Conservation (phyloP, 73 alveolate species). For the Stentor coeruleus region DNA sequence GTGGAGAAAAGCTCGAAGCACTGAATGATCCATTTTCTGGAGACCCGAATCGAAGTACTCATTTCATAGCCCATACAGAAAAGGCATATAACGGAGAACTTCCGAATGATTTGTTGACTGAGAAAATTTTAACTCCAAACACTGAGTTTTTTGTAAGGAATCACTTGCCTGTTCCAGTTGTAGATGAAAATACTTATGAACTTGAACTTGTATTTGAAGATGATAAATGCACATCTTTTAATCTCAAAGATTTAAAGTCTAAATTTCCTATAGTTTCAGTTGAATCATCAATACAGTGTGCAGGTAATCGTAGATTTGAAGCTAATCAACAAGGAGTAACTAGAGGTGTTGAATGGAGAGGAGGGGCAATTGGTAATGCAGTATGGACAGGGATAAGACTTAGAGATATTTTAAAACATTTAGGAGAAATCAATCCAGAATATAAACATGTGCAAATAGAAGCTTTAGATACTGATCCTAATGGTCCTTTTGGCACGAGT, state of each 20-base stretch:
- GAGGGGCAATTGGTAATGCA: conserved; percentile 62
- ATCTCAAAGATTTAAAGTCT: conserved; percentile 29
- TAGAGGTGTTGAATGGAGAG: conserved; percentile 56
- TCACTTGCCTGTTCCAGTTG: conserved; percentile 39
- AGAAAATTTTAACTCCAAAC: conserved; percentile 29
- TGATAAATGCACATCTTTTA: conserved; percentile 14
- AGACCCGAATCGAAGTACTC: conserved; percentile 29
- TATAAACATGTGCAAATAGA: conserved; percentile 36
- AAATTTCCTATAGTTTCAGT: conserved; percentile 36
- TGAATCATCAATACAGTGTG: conserved; percentile 52
- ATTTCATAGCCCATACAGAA: conserved; percentile 13
- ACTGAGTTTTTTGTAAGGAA: conserved; percentile 32
- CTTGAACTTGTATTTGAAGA: conserved; percentile 17
- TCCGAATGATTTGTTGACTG: conserved; percentile 25
- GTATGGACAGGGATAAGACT: conserved; percentile 38
- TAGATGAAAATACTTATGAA: conserved; percentile 2
- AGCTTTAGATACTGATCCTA: conserved; percentile 44
- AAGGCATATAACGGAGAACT: conserved; percentile 43
- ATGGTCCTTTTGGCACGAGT: conserved; percentile 29
- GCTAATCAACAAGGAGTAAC: conserved; percentile 40
- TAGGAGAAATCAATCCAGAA: conserved; percentile 31
- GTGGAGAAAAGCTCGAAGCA: conserved; percentile 13
- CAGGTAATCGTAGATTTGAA: conserved; percentile 67
- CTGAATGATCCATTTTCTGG: conserved; percentile 17
- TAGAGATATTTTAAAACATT: conserved; percentile 37